Evolutionary conservation across 192 early-diverging fungal genomes (phyloP).

Genomic region (Coemansia sp.): DNA sequence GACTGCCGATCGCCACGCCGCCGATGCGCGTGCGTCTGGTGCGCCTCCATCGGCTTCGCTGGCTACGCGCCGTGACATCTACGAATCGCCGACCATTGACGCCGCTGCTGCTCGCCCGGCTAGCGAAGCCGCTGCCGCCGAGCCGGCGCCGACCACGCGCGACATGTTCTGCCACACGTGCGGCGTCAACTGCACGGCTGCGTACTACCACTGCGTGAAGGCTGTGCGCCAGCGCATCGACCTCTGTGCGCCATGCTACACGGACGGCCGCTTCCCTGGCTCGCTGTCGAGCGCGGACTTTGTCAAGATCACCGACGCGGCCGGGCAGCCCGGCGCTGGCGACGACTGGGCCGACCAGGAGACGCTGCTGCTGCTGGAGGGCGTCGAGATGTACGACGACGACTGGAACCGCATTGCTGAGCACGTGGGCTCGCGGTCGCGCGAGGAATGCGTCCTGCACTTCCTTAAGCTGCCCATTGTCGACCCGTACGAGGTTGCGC

Average conservation of each 20-base stretch:
- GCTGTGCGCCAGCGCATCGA: conserved; percentile 59
- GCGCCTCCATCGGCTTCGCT: conserved; percentile 32
- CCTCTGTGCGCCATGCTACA: conserved; percentile 85
- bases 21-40: conserved; percentile 13
- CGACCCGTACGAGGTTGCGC: conserved; percentile 65
- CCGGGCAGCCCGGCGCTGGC: conserved; percentile 36
- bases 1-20: conserved; percentile 1
- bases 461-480: conserved; percentile 91
- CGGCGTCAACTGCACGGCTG: conserved; percentile 72
- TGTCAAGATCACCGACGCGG: conserved; percentile 58
- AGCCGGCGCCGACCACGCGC: conserved; percentile 22
- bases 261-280: conserved; percentile 91
- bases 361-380: conserved; percentile 84
- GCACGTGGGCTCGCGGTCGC: conserved; percentile 85
- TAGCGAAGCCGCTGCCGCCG: conserved; percentile 26
- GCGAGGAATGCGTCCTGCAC: conserved; percentile 87
- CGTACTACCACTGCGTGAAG: conserved; percentile 82
- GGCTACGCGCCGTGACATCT: conserved; percentile 62
- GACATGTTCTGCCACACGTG: conserved; percentile 79
- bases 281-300: conserved; percentile 84
- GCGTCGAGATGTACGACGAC: conserved; percentile 89
- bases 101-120: conserved; percentile 49
- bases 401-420: conserved; percentile 92
- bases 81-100: conserved; percentile 42
- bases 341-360: conserved; percentile 88